phyloP scores from a whole-genome alignment of 176 grass and related monocot genomes.

The Chrysopogon serrulatus region DNA sequence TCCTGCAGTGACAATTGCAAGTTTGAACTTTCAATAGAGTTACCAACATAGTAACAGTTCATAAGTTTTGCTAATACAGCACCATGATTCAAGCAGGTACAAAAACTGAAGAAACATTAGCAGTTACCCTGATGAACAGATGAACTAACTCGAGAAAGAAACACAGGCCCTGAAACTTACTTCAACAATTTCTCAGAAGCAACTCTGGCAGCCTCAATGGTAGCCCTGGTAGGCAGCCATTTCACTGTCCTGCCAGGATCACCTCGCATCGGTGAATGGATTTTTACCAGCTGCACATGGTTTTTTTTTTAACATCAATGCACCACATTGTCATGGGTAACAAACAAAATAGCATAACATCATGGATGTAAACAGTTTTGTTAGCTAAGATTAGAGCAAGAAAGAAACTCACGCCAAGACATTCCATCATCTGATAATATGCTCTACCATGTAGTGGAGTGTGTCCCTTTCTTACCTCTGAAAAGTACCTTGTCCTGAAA shows the following conservation, averaged over 20 bases:
- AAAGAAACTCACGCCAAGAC: constrained; percentile 72
- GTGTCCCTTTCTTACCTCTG: constrained; percentile 86
- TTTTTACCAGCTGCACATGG: constrained; percentile 79
- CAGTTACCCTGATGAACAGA: background rate
- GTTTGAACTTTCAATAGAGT: background rate
- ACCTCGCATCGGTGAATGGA: constrained; percentile 86
- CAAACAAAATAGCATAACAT: background rate
- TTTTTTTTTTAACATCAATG: background rate
- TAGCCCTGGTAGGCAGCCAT: constrained; percentile 59
- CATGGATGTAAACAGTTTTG: background rate
- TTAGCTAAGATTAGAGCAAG: background rate
- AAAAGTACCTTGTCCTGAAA: constrained; percentile 98
- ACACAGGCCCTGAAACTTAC: constrained; percentile 26
- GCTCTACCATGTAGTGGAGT: constrained; percentile 92
- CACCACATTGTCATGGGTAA: constrained; percentile 3
- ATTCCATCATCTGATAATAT: constrained; percentile 99
- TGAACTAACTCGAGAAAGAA: background rate
- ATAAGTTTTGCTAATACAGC: background rate
- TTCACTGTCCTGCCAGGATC: constrained; percentile 64
- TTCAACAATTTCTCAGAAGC: constrained; percentile 83
- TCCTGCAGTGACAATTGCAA: constrained; percentile 45
- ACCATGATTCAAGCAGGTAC: background rate
- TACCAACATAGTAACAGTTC: background rate
- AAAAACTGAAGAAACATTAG: background rate
- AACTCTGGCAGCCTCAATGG: constrained; percentile 62